A percentile compares a stretch with the other conserved stretches of the same genome.
Conservation (phyloP, 106 monocot genomes). For the Hemerocallis citrina region DNA sequence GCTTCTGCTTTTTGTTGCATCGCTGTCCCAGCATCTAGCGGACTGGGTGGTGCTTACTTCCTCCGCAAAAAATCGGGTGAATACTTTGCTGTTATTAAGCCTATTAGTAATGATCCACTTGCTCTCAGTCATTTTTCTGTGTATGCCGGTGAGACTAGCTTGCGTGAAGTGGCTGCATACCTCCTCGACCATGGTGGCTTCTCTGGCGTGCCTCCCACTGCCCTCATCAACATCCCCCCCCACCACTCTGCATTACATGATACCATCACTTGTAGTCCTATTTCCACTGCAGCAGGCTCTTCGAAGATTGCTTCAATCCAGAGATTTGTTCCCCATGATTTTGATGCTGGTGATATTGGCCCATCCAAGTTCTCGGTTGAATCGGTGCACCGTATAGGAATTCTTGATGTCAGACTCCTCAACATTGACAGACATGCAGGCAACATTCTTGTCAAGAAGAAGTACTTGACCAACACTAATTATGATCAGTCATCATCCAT, state of each 20-base stretch:
- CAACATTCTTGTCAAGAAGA: conserved; percentile 63
- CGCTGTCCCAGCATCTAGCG: conserved; percentile 27
- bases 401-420: conserved; percentile 74
- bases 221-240: conserved; percentile 53
- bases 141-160: conserved; percentile 24
- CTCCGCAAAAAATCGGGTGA: conserved; percentile 34
- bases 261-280: too few relatives aligned
- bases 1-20: conserved; percentile 25
- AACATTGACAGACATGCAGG: conserved; percentile 89
- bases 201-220: conserved; percentile 83
- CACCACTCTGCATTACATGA: too few relatives aligned
- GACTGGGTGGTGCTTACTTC: conserved; percentile 43
- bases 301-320: conserved; percentile 66
- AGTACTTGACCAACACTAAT: background rate
- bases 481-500: background rate
- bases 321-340: conserved; percentile 66
- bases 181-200: conserved; percentile 79
- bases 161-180: conserved; percentile 81
- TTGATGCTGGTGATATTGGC: conserved; percentile 73
- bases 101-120: conserved; percentile 27
- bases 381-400: conserved; percentile 81
- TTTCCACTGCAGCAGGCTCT: background rate
- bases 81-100: conserved; percentile 68
- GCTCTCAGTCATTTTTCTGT: conserved; percentile 12
- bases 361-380: conserved; percentile 74